Evolutionary conservation across 768 basidiomycete genomes (phyloP).

Genomic region (Suillus plorans): DNA sequence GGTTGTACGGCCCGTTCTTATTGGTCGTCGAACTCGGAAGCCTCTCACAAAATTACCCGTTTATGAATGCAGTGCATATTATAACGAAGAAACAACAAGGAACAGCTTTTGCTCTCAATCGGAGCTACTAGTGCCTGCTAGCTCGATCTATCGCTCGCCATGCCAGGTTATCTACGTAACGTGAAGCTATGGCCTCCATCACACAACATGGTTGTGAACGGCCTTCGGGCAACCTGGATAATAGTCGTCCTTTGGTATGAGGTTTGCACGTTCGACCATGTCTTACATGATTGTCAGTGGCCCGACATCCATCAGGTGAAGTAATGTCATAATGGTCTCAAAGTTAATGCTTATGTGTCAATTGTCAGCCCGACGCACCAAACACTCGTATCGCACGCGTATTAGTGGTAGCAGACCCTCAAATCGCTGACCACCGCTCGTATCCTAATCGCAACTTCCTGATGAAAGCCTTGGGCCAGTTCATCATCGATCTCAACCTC

Average conservation of each 20-base stretch:
- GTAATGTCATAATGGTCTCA: slow-evolving; percentile 16
- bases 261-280: slow-evolving; percentile 51
- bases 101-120: neutral
- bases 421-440: slow-evolving; percentile 74
- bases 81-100: neutral
- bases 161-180: neutral
- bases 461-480: slow-evolving; percentile 58
- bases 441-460: slow-evolving; percentile 61
- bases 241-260: slow-evolving; percentile 71
- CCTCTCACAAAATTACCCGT: neutral
- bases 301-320: slow-evolving; percentile 45
- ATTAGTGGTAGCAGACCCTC: slow-evolving; percentile 87
- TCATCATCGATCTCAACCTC: slow-evolving; percentile 78
- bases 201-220: slow-evolving; percentile 38
- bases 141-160: neutral
- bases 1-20: neutral
- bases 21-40: neutral
- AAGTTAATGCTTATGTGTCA: slow-evolving; percentile 3
- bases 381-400: slow-evolving; percentile 30
- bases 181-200: slow-evolving; percentile 1
- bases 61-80: neutral
- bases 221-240: slow-evolving; percentile 60
- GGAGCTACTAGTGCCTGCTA: neutral
- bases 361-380: slow-evolving; percentile 2
- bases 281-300: slow-evolving; percentile 56